Evolutionary conservation across 2,329 filamentous ascomycete species (phyloP).

Genomic region (Ceratocystis diversiconidia): DNA sequence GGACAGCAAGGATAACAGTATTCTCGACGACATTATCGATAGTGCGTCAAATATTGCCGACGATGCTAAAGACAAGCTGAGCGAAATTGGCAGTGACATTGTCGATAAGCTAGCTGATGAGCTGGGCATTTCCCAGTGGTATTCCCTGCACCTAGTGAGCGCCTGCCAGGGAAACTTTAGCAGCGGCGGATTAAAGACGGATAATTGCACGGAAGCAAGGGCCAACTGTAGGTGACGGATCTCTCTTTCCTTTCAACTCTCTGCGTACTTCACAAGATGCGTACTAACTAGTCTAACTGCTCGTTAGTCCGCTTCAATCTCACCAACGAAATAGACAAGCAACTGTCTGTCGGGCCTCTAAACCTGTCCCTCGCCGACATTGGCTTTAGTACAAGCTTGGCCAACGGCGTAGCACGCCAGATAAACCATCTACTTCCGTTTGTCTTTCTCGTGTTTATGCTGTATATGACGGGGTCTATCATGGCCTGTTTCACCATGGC

Average conservation of each 20-base stretch:
- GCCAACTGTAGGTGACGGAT: conserved; percentile 27
- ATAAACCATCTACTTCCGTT: conserved; percentile 36
- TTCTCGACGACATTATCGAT: conserved; percentile 23
- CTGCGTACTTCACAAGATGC: too few relatives aligned
- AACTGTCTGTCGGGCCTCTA: conserved; percentile 33
- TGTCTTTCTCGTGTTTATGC: conserved; percentile 35
- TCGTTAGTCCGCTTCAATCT: conserved; percentile 32
- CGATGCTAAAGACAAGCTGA: conserved; percentile 21
- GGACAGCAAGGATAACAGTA: conserved; percentile 21
- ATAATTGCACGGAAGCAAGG: conserved; percentile 31
- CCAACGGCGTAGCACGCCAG: conserved; percentile 30
- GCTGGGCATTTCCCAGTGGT: conserved; percentile 37
- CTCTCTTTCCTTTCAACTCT: neutral
- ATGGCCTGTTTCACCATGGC: conserved; percentile 28
- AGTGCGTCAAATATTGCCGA: conserved; percentile 16
- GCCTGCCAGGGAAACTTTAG: conserved; percentile 34
- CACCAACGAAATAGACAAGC: conserved; percentile 32
- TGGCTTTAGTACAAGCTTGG: conserved; percentile 27
- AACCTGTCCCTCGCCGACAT: conserved; percentile 33
- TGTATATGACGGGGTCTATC: conserved; percentile 35
- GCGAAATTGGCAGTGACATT: conserved; percentile 27
- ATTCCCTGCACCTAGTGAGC: conserved; percentile 36
- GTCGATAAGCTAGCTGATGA: conserved; percentile 29
- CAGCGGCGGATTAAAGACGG: conserved; percentile 30
- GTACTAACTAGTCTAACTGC: neutral